These are phyloP conservation scores for Calonectria pseudoreteaudii DNA, from an alignment of 2,329 filamentous ascomycete genomes.

Conservation along the genomic window DNA sequence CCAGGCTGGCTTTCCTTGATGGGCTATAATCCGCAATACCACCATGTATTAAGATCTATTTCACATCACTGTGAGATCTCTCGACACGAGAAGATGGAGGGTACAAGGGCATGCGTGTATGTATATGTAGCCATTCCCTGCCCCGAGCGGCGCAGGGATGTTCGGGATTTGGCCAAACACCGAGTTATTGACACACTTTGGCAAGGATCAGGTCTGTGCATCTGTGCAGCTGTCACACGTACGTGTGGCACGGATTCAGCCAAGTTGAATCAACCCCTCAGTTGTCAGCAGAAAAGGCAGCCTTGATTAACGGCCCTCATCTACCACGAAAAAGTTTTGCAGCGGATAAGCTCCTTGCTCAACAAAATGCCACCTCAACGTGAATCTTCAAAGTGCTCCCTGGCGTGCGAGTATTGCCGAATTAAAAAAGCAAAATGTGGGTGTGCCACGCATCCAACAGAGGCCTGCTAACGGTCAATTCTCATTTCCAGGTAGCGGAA, in stretches of 20 bases:
- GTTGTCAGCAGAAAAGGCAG: neutral
- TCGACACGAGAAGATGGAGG: neutral
- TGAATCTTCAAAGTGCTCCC: constrained; percentile 6
- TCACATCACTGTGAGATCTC: neutral
- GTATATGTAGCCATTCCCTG: neutral
- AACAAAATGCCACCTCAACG: neutral
- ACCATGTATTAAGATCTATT: neutral
- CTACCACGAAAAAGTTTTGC: neutral
- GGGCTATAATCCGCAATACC: neutral
- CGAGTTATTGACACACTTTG: neutral
- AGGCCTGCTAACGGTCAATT: neutral
- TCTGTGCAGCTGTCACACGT: no score
- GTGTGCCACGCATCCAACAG: neutral
- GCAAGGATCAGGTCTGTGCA: neutral
- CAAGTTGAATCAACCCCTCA: neutral
- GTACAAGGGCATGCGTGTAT: neutral
- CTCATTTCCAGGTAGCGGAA: neutral
- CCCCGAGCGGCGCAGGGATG: neutral
- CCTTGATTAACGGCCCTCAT: neutral
- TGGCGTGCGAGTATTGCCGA: constrained; percentile 14
- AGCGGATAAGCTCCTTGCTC: neutral
- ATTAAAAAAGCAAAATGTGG: constrained; percentile 13
- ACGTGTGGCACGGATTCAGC: neutral
- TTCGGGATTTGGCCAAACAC: neutral
- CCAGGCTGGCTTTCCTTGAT: neutral